phyloP scores from a whole-genome alignment of 129 eudicot genomes.

The Sambucus nigra region DNA sequence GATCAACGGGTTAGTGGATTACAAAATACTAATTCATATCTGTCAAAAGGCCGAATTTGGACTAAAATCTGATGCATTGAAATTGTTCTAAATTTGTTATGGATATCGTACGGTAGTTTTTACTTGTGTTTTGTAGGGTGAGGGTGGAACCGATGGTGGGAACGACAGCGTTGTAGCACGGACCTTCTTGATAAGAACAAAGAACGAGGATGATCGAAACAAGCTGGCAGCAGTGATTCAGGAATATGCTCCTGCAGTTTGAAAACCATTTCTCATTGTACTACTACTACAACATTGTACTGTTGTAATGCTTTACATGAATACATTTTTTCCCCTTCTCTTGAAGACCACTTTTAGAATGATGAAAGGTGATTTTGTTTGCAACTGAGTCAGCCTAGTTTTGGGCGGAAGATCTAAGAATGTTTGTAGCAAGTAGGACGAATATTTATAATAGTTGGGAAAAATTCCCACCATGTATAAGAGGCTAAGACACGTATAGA shows the following conservation, averaged over 20 bases:
- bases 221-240: slow-evolving; percentile 71
- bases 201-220: slow-evolving; percentile 68
- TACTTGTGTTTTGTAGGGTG: slow-evolving; percentile 34
- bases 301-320: not conserved
- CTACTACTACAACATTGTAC: not conserved
- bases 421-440: not conserved
- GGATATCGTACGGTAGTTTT: too few relatives aligned
- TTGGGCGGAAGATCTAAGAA: not conserved
- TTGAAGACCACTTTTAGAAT: not conserved
- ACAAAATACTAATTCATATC: not conserved
- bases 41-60: not conserved
- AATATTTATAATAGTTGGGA: not conserved
- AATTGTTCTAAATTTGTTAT: not conserved
- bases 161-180: slow-evolving; percentile 47
- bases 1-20: not conserved
- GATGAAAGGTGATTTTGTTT: not conserved
- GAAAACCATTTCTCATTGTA: slow-evolving; percentile 14
- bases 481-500: not conserved
- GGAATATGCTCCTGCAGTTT: slow-evolving; percentile 68
- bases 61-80: not conserved
- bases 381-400: not conserved
- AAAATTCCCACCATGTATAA: slow-evolving; percentile 5
- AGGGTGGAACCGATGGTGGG: slow-evolving; percentile 32
- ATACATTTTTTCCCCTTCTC: not conserved
- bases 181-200: slow-evolving; percentile 73